Evolutionary conservation across 1,284 basidiomycete genomes (phyloP).

Genomic region (Sparassis latifolia): DNA sequence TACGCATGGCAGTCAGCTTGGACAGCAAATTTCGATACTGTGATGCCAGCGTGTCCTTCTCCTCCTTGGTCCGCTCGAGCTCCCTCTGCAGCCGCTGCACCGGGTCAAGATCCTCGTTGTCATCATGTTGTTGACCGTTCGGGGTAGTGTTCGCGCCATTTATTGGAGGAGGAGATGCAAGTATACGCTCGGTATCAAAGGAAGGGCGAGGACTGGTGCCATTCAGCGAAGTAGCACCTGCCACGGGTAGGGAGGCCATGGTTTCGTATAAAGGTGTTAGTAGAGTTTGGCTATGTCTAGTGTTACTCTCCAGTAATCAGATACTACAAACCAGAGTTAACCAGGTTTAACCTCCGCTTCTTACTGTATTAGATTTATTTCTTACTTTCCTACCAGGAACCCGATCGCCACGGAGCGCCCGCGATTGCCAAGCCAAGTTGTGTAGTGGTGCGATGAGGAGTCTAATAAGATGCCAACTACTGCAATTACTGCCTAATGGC

Average conservation of each 20-base stretch:
- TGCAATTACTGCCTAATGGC: too few species aligned
- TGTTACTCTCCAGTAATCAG: too few species aligned
- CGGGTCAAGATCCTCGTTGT: conserved; percentile 33
- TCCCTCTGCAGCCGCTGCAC: conserved; percentile 50
- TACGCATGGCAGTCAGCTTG: conserved; percentile 91
- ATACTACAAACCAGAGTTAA: too few species aligned
- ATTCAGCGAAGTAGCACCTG: conserved; percentile 13
- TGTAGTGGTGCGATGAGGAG: too few species aligned
- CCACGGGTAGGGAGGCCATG: conserved; percentile 5
- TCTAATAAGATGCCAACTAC: too few species aligned
- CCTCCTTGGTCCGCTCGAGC: conserved; percentile 57
- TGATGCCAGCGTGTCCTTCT: conserved; percentile 79
- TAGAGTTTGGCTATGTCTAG: too few species aligned
- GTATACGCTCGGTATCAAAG: conserved; percentile 20
- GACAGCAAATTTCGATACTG: conserved; percentile 86
- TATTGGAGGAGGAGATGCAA: conserved; percentile 19
- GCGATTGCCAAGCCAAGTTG: too few species aligned
- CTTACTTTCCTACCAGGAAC: too few species aligned
- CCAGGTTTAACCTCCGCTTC: too few species aligned
- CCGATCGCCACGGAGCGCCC: too few species aligned
- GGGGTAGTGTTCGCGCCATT: conserved; percentile 21
- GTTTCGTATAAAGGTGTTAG: neutral
- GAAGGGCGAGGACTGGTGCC: conserved; percentile 18
- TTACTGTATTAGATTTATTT: too few species aligned
- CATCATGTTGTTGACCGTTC: conserved; percentile 16